These are phyloP conservation scores for Diaporthe eres DNA, from an alignment of 2,329 filamentous ascomycete genomes.

Conservation along the genomic window DNA sequence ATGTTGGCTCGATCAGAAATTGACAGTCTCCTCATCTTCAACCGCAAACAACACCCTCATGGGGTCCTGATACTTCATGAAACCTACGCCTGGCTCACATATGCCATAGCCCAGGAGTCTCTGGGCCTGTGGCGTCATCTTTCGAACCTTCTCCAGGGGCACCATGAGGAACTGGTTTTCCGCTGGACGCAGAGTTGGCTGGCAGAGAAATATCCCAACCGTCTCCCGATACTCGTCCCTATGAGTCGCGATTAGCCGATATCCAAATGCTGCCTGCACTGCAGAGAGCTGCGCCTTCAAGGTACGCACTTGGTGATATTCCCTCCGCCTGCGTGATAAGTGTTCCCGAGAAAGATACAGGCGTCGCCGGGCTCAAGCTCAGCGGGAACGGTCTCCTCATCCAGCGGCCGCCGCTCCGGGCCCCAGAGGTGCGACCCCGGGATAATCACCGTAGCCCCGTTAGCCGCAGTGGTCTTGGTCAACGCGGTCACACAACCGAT, in stretches of 20 bases:
- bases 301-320: slow-evolving; percentile 11
- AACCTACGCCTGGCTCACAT: slow-evolving; percentile 6
- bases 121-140: slow-evolving; percentile 20
- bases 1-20: not conserved
- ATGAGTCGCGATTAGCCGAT: not conserved
- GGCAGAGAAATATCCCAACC: slow-evolving; percentile 8
- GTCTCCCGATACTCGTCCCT: slow-evolving; percentile 17
- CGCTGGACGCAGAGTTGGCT: slow-evolving; percentile 6
- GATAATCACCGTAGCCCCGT: not conserved
- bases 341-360: slow-evolving; percentile 7
- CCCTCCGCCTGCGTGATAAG: not conserved
- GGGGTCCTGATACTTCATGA: slow-evolving; percentile 25
- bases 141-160: not conserved
- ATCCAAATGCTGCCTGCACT: too few species aligned
- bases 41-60: slow-evolving; percentile 17
- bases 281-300: not conserved
- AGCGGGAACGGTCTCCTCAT: not conserved
- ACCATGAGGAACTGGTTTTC: slow-evolving; percentile 31
- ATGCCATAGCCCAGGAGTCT: not conserved
- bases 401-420: not conserved
- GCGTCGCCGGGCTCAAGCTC: slow-evolving; percentile 23
- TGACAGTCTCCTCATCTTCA: slow-evolving; percentile 20
- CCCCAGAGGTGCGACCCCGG: slow-evolving; percentile 12
- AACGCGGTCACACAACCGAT: slow-evolving; percentile 4
- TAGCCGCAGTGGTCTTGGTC: slow-evolving; percentile 19